phyloP scores from a whole-genome alignment of 2,329 filamentous ascomycete genomes.

The Neopestalotiopsis sp. region DNA sequence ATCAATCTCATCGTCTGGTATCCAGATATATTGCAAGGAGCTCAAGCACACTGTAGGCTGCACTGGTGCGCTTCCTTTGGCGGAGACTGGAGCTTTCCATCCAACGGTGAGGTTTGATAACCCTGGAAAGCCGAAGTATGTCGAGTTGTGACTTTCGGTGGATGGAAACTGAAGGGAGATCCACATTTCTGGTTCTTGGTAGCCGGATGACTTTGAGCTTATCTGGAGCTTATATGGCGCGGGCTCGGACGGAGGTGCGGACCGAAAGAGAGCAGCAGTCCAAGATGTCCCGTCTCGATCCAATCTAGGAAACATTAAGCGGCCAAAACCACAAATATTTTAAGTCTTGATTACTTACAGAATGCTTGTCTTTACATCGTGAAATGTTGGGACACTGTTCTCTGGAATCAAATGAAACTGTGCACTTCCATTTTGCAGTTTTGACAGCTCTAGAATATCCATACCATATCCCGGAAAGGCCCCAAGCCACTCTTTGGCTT shows the following conservation, averaged over 20 bases:
- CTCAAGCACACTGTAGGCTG: background rate
- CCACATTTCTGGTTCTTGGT: background rate
- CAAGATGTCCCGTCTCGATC: background rate
- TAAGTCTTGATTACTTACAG: background rate
- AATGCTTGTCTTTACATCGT: background rate
- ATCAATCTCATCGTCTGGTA: background rate
- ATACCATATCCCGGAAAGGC: background rate
- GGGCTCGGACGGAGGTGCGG: background rate
- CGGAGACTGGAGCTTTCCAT: background rate
- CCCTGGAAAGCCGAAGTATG: background rate
- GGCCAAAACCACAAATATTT: background rate
- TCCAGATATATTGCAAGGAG: background rate
- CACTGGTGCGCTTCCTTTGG: background rate
- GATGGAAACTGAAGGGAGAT: background rate
- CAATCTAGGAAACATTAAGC: background rate
- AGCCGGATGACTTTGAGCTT: too few species aligned
- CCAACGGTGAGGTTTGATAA: background rate
- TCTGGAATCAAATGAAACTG: background rate
- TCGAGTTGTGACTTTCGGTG: background rate
- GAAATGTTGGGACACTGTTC: background rate
- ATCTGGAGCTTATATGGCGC: background rate
- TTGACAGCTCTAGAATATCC: background rate
- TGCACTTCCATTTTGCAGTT: background rate
- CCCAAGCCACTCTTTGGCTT: background rate
- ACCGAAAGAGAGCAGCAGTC: background rate